Evolutionary conservation across 768 basidiomycete species (phyloP).

Genomic region (Termitomyces sp.): DNA sequence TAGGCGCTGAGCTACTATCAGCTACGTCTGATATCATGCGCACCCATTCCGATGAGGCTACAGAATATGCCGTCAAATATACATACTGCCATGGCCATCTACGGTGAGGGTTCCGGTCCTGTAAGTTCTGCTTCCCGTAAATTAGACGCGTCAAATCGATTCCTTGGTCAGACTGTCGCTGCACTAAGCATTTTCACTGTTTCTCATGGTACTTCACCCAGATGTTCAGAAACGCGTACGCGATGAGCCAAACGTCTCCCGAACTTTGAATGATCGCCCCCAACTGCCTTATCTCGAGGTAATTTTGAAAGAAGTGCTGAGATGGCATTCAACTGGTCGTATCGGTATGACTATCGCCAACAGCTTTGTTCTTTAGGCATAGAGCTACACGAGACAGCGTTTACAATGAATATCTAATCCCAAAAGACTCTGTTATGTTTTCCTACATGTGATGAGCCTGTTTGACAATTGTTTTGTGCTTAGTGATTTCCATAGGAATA

Average conservation of each 20-base stretch:
- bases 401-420: slow-evolving; percentile 15
- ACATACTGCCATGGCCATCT: slow-evolving; percentile 28
- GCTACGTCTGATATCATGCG: slow-evolving; percentile 39
- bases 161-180: slow-evolving; percentile 13
- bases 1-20: slow-evolving; percentile 30
- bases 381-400: slow-evolving; percentile 10
- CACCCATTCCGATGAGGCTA: slow-evolving; percentile 25
- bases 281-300: slow-evolving; percentile 26
- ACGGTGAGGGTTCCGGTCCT: slow-evolving; percentile 32
- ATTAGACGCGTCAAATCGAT: not conserved
- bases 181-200: slow-evolving; percentile 25
- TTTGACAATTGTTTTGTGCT: not conserved
- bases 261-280: slow-evolving; percentile 21
- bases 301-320: slow-evolving; percentile 25
- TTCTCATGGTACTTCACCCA: slow-evolving; percentile 27
- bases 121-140: slow-evolving; percentile 17
- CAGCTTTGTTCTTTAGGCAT: not conserved
- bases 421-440: slow-evolving; percentile 11
- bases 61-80: slow-evolving; percentile 38
- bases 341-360: slow-evolving; percentile 16
- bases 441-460: slow-evolving; percentile 12
- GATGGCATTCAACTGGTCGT: slow-evolving; percentile 24
- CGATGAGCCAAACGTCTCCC: slow-evolving; percentile 27
- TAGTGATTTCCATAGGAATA: slow-evolving; percentile 17
- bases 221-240: slow-evolving; percentile 27